Evolutionary conservation across 2,329 filamentous ascomycete species (phyloP).

Genomic region (Exophiala alcalophila): DNA sequence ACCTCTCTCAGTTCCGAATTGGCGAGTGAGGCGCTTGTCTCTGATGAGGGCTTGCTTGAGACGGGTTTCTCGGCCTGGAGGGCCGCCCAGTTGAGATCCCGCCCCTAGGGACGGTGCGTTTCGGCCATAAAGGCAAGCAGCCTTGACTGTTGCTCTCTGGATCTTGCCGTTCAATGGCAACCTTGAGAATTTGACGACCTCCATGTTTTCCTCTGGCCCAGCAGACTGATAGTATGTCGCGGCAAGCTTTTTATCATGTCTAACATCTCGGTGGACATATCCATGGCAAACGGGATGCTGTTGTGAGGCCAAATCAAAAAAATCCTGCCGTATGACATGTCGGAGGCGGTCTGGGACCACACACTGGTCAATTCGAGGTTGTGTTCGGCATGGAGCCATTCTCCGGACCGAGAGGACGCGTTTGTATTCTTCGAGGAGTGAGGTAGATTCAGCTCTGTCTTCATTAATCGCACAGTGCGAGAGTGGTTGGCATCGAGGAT

Average conservation of each 20-base stretch:
- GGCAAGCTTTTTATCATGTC: background rate
- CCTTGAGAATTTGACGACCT: conserved; percentile 9
- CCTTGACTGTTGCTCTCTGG: background rate
- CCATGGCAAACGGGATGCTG: background rate
- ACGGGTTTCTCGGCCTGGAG: background rate
- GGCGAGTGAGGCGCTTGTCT: background rate
- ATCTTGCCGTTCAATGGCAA: no score
- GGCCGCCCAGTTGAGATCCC: background rate
- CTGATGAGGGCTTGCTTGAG: background rate
- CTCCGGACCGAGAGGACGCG: no score
- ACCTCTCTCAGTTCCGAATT: background rate
- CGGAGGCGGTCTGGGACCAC: background rate
- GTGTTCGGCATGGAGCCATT: conserved; percentile 1
- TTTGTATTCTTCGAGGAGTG: no score
- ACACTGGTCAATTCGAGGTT: conserved; percentile 1
- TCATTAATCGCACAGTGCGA: no score
- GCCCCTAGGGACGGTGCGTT: background rate
- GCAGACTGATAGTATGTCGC: conserved; percentile 1
- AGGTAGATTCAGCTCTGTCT: no score
- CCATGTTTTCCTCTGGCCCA: conserved; percentile 4
- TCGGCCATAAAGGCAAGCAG: background rate
- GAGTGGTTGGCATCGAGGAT: no score
- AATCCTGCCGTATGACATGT: conserved; percentile 1
- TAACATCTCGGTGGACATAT: background rate
- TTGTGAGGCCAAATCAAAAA: background rate